Evolutionary conservation across 2,329 filamentous ascomycete species (phyloP), one percentile per base, ranked within the genome.

Genomic region (Sclerotinia spermophila): DNA sequence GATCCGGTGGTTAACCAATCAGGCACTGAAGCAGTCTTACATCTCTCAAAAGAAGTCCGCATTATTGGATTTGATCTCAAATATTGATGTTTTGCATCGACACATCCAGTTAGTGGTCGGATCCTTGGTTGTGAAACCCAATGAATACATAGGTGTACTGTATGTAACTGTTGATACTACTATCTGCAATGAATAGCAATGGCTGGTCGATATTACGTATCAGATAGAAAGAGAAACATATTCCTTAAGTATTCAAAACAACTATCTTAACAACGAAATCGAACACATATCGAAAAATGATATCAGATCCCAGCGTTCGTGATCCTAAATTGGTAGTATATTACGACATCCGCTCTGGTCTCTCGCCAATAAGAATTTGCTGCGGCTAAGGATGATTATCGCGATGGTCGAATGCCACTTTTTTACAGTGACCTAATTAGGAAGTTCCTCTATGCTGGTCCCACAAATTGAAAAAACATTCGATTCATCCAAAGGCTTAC

Each of bases 391-490:
- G 61, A 65, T 51, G n/a, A 38, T 13, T 38, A 33, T 45, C 60
- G 11, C 24, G 10, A 62, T 33, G 60, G 27, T 62, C 8, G 42
- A 42, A 62, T 45, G n/a, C 8, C 30, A 45, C 60, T 17, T 62
- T 45, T 33, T 40, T 4, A 15, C 33, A 48, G 24, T 15, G 35
- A 27, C 61, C 61, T 21, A 65, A 51, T 51, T 51, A 65, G 61
- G 61, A 65, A 65, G 61, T 65, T 65, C 30, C n/a, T 65, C 51
- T n/a, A 24, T 15, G 27, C 24, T 38, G 24, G 44, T 51, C 48
- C 44, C 61, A 64, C 24, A 27, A 27, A n/a, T n/a, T n/a, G 6
- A 21, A 35, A 62, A 45, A 30, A 15, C 21, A 45, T 45, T 24
- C 27, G 59, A 62, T 62, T 35, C 27, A 24, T 33, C 21, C 17